Conservation (phyloP, 805 yeast genomes). For the Yarrowia bubula region DNA sequence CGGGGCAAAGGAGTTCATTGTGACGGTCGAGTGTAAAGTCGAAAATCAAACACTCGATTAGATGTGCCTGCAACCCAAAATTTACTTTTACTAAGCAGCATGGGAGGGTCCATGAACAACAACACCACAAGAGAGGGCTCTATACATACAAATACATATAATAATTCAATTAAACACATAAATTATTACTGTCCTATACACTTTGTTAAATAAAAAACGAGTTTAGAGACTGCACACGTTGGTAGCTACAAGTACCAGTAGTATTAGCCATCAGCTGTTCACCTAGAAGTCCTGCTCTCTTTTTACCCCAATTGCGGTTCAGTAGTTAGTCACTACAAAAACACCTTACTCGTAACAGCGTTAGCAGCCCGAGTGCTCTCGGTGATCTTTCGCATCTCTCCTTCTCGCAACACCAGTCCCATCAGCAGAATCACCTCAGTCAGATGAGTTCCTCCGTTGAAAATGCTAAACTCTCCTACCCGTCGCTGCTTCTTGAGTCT, state of each 20-base stretch:
- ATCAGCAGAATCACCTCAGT: slow-evolving; percentile 9
- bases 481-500: slow-evolving; percentile 13
- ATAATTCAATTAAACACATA: too few relatives aligned
- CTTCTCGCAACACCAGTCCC: slow-evolving; percentile 20
- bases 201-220: background rate
- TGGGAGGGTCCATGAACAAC: too few relatives aligned
- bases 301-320: too few relatives aligned
- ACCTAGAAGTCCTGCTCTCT: background rate
- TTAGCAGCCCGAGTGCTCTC: slow-evolving; percentile 9
- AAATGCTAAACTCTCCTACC: slow-evolving; percentile 23
- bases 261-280: too few relatives aligned
- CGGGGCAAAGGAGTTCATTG: slow-evolving; percentile 64
- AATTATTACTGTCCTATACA: background rate
- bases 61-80: slow-evolving; percentile 2
- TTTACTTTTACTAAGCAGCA: background rate
- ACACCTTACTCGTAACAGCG: background rate
- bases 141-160: too few relatives aligned
- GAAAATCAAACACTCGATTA: background rate
- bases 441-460: slow-evolving; percentile 16
- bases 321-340: background rate
- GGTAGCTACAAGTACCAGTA: too few relatives aligned
- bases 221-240: too few relatives aligned
- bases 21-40: slow-evolving; percentile 3
- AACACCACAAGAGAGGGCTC: too few relatives aligned
- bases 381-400: slow-evolving; percentile 24